Percentiles rank a stretch among this genome's conserved stretches.
phyloP scores from a whole-genome alignment of 345 rosid species.

The Murraya paniculata region DNA sequence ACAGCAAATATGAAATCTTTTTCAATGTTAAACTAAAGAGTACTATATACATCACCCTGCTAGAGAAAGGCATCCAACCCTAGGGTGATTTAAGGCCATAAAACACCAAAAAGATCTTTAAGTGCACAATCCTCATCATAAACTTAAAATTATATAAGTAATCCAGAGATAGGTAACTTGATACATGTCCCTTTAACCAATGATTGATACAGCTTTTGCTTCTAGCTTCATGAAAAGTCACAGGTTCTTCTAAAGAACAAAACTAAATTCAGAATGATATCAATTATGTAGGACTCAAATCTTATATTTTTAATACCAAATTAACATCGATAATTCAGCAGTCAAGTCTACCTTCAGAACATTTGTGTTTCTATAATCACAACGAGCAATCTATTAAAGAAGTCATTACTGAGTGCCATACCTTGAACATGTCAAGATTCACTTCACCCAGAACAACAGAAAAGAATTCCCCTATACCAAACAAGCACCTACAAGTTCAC shows the following conservation, averaged over 20 bases:
- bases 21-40: background rate
- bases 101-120: background rate
- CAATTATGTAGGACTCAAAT: no score
- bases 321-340: background rate
- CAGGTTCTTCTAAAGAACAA: background rate
- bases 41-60: background rate
- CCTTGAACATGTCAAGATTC: background rate
- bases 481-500: background rate
- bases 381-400: background rate
- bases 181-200: background rate
- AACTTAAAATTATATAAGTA: background rate
- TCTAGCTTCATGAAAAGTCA: background rate
- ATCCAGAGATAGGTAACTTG: background rate
- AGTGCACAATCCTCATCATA: background rate
- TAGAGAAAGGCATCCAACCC: background rate
- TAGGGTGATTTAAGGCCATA: background rate
- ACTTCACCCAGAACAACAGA: background rate
- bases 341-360: slow-evolving; percentile 2
- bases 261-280: background rate
- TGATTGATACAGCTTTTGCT: background rate
- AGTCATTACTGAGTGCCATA: background rate
- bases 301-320: background rate
- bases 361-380: background rate
- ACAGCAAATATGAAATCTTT: background rate
- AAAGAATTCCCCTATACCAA: background rate